Percentiles rank a stretch among this genome's conserved stretches.
Conservation (phyloP, 371 early-diverging fungal species). For the Apophysomyces variabilis region DNA sequence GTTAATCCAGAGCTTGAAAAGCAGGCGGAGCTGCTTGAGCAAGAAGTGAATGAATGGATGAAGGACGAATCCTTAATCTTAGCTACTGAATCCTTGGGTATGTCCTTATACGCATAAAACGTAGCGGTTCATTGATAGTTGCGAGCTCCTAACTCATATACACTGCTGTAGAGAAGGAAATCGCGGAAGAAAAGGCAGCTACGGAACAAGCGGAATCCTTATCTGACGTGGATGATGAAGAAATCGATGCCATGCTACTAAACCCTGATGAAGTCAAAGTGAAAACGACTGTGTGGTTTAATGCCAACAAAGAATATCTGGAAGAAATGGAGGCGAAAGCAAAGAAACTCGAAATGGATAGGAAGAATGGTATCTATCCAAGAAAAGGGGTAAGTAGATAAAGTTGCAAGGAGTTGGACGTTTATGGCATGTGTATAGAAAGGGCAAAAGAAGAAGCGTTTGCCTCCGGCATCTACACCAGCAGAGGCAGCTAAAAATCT, state of each 20-base stretch:
- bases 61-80: slow-evolving; percentile 29
- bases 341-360: slow-evolving; percentile 48
- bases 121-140: slow-evolving; percentile 12
- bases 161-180: slow-evolving; percentile 33
- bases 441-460: slow-evolving; percentile 34
- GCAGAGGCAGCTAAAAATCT: slow-evolving; percentile 81
- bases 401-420: slow-evolving; percentile 5
- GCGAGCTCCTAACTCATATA: background rate
- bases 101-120: background rate
- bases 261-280: slow-evolving; percentile 75
- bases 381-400: slow-evolving; percentile 46
- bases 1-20: slow-evolving; percentile 25
- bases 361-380: slow-evolving; percentile 51
- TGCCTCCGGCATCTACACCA: slow-evolving; percentile 53
- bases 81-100: slow-evolving; percentile 45
- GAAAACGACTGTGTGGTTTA: slow-evolving; percentile 86
- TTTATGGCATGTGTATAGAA: slow-evolving; percentile 24
- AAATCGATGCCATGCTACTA: slow-evolving; percentile 73
- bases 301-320: slow-evolving; percentile 86
- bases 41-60: slow-evolving; percentile 50
- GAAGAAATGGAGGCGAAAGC: slow-evolving; percentile 69
- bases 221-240: slow-evolving; percentile 80
- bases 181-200: background rate
- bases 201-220: slow-evolving; percentile 34
- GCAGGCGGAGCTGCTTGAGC: slow-evolving; percentile 32